Conservation (phyloP, 805 yeast species). For the Nakazawaea wyomingensis region DNA sequence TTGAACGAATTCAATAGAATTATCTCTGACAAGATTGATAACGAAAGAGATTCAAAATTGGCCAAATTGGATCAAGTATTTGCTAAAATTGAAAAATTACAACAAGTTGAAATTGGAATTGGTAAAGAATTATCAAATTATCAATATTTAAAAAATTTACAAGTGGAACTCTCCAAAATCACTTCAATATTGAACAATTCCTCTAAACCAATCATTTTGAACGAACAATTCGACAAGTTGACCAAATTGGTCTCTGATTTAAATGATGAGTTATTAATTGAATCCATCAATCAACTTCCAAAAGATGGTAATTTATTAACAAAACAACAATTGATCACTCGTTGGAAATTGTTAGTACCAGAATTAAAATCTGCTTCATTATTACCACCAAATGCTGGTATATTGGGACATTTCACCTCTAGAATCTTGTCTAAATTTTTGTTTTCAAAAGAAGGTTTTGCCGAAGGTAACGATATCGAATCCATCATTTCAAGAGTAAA, state of each 20-base stretch:
- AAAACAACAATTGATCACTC: constrained; percentile 67
- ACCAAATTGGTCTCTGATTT: constrained; percentile 43
- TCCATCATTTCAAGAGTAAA: constrained; percentile 83
- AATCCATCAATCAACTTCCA: constrained; percentile 45
- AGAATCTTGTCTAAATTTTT: constrained; percentile 69
- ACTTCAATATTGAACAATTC: constrained; percentile 35
- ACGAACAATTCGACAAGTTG: constrained; percentile 30
- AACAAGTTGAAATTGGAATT: constrained; percentile 41
- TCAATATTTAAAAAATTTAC: constrained; percentile 34
- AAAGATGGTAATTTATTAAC: constrained; percentile 60
- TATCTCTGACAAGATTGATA: constrained; percentile 54
- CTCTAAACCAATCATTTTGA: constrained; percentile 31
- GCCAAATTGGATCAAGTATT: constrained; percentile 60
- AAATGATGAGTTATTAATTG: constrained; percentile 27
- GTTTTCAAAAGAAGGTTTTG: constrained; percentile 68
- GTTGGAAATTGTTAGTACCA: constrained; percentile 77
- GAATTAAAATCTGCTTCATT: constrained; percentile 86
- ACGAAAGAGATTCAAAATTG: constrained; percentile 76
- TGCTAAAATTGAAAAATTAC: constrained; percentile 49
- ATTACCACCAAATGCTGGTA: constrained; percentile 93
- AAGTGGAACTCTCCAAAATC: constrained; percentile 39
- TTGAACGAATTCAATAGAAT: constrained; percentile 60
- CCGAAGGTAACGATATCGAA: constrained; percentile 75
- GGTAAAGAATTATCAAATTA: constrained; percentile 37
- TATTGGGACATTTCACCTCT: constrained; percentile 86